These are phyloP conservation scores for Camptophora hylomeconis DNA, from an alignment of 2,329 filamentous ascomycete species.

Conservation along the genomic window DNA sequence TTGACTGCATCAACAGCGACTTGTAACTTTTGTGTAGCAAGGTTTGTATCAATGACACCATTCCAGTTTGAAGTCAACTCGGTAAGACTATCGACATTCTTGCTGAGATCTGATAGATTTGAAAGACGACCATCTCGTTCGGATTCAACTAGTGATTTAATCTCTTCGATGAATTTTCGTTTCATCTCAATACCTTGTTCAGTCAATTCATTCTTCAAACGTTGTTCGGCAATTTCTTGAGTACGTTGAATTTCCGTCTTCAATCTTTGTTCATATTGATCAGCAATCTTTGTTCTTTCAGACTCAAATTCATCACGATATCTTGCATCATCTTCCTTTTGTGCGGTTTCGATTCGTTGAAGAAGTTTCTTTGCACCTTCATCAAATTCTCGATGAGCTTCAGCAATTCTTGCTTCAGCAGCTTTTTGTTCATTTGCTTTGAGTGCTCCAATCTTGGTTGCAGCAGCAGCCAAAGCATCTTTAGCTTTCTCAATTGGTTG, in stretches of 20 bases:
- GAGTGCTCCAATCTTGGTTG: conserved; percentile 61
- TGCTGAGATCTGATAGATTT: conserved; percentile 68
- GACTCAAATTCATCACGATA: conserved; percentile 82
- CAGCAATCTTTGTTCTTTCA: conserved; percentile 68
- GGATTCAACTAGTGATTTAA: conserved; percentile 69
- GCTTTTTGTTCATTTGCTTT: conserved; percentile 56
- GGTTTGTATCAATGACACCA: conserved; percentile 74
- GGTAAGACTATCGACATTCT: conserved; percentile 70
- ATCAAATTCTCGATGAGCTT: conserved; percentile 67
- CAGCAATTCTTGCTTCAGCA: conserved; percentile 61
- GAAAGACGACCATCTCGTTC: conserved; percentile 79
- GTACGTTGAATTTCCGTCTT: conserved; percentile 67
- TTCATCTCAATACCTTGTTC: conserved; percentile 86
- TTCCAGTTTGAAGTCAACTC: conserved; percentile 82
- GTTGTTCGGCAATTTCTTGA: conserved; percentile 68
- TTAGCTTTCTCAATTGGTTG: conserved; percentile 76
- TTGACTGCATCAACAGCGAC: conserved; percentile 90
- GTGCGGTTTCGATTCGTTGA: conserved; percentile 69
- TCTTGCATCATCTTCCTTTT: conserved; percentile 64
- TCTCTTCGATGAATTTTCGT: conserved; percentile 65
- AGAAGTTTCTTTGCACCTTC: conserved; percentile 78
- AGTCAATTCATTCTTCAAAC: conserved; percentile 68
- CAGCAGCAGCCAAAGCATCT: conserved; percentile 63
- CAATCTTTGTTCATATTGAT: conserved; percentile 68
- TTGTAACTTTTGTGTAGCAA: conserved; percentile 90